phyloP scores from a whole-genome alignment of 371 early-diverging fungal species.

The Caulochytrium protostelioides region DNA sequence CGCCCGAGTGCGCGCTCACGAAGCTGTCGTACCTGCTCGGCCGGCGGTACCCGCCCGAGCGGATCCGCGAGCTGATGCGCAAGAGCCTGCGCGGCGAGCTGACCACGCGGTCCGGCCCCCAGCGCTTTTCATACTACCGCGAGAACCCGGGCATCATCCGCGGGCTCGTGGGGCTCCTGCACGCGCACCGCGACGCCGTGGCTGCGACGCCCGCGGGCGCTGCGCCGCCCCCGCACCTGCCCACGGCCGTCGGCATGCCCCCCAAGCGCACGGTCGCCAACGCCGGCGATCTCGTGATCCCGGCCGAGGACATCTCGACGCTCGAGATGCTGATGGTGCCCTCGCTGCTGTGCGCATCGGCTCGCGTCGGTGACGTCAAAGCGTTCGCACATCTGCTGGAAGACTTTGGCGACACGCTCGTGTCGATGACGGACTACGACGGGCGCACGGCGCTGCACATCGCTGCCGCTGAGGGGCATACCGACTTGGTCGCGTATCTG shows the following conservation, averaged over 20 bases:
- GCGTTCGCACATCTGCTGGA: slow-evolving; percentile 43
- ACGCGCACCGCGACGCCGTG: slow-evolving; percentile 7
- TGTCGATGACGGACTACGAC: neutral
- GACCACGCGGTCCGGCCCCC: slow-evolving; percentile 40
- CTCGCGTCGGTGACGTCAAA: slow-evolving; percentile 58
- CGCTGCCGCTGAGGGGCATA: slow-evolving; percentile 60
- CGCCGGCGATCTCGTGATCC: neutral
- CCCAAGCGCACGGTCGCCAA: neutral
- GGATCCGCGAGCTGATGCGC: slow-evolving; percentile 55
- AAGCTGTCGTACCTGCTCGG: slow-evolving; percentile 83
- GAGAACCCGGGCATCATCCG: slow-evolving; percentile 1
- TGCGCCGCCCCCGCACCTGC: slow-evolving; percentile 16
- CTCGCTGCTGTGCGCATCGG: slow-evolving; percentile 66
- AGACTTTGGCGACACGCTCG: slow-evolving; percentile 10
- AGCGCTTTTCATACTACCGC: slow-evolving; percentile 19
- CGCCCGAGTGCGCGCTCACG: slow-evolving; percentile 85
- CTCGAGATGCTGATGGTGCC: slow-evolving; percentile 62
- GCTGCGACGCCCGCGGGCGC: slow-evolving; percentile 3
- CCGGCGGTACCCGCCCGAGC: slow-evolving; percentile 24
- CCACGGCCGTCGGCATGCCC: slow-evolving; percentile 4
- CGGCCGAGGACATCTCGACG: slow-evolving; percentile 26
- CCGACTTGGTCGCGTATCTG: slow-evolving; percentile 43
- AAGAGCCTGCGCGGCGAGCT: slow-evolving; percentile 80
- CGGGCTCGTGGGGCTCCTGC: neutral
- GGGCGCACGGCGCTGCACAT: slow-evolving; percentile 35